Base-by-base conservation (phyloP, 2,329 filamentous ascomycete species). In the Penicillium sp. region DNA sequence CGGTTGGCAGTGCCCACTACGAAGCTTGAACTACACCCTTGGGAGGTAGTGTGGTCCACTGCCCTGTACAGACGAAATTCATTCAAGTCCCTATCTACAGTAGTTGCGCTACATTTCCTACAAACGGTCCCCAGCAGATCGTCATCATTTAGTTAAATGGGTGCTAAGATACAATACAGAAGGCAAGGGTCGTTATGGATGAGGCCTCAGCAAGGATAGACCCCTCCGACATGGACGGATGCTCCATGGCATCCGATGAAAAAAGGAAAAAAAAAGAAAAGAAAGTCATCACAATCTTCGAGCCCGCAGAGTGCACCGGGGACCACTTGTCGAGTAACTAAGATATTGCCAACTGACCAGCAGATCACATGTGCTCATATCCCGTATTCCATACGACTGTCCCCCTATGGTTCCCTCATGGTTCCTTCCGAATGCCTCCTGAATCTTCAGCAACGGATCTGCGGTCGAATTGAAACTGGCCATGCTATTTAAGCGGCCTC, bases 111-210 rank as follows among this genome's bases (percentile, higher is more conserved):
- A 49, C 38, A 25, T 7, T 3, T 31, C 43, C 15, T 47, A 50
- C 64, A 67, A 67, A 65, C 60, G 62, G 62, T 68, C 65, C 66
- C 66, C 67, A 61, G 67, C 68, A 70, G 71, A 70, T 76, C 73
- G 67, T 75, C 71, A 75, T 68, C 63, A 66, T 59, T 54, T 63
- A 67, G 68, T 70, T 75, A 75, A 75, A 75, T 73, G 66, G 67
- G 72, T 70, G 73, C 71, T 76, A 76, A 75, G 73, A 75, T 76
- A 76, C 73, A 76, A 65, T 71, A 73, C 71, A 74, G 68, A 73
- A 69, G 70, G 67, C 71, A 75, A 76, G 67, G 71, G 71, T 75
- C 72, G 71, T 72, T 70, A 75, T 68, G 67, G 64, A 65, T 63
- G 63, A 58, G 63, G 59, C 54, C 60, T 67, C 59, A 66, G 63